phyloP scores from a whole-genome alignment of 331 rosid species.

The Acacia concinna region DNA sequence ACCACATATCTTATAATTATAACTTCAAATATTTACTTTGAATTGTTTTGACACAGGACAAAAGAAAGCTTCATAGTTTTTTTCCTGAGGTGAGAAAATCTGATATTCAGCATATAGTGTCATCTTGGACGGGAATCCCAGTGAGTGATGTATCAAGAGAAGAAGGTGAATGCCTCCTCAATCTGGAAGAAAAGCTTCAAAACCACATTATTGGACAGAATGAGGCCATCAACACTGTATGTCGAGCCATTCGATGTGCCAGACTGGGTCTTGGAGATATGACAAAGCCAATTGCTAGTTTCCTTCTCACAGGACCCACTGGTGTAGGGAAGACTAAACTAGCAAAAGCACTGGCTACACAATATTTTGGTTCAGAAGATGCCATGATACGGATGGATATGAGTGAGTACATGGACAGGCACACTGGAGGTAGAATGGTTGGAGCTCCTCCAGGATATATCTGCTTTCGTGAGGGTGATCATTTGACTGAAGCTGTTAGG shows the following conservation, averaged over 20 bases:
- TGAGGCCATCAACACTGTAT: conserved; percentile 20
- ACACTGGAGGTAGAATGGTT: conserved; percentile 55
- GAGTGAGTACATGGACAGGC: conserved; percentile 70
- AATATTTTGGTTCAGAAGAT: conserved; percentile 66
- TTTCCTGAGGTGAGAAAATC: conserved; percentile 52
- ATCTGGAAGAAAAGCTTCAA: conserved; percentile 27
- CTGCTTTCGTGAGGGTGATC: conserved; percentile 68
- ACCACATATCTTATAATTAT: not conserved
- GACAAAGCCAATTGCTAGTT: conserved; percentile 34
- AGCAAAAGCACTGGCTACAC: conserved; percentile 47
- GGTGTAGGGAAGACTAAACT: conserved; percentile 20
- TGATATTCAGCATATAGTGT: conserved; percentile 63
- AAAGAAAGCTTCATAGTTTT: not conserved
- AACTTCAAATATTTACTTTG: not conserved
- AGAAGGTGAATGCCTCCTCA: conserved; percentile 8
- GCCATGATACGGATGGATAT: conserved; percentile 67
- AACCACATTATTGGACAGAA: conserved; percentile 24
- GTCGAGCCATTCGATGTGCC: conserved; percentile 17
- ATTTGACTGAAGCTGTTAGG: conserved; percentile 63
- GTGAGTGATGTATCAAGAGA: conserved; percentile 59
- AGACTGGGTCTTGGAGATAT: conserved; percentile 28
- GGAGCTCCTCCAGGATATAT: conserved; percentile 70
- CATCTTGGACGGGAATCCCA: conserved; percentile 64
- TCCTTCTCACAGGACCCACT: conserved; percentile 15
- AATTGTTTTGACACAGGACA: conserved; percentile 5